These are phyloP conservation scores for Acanthamoeba sp. DNA, from an alignment of 208 protist genomes.

Conservation along the genomic window DNA sequence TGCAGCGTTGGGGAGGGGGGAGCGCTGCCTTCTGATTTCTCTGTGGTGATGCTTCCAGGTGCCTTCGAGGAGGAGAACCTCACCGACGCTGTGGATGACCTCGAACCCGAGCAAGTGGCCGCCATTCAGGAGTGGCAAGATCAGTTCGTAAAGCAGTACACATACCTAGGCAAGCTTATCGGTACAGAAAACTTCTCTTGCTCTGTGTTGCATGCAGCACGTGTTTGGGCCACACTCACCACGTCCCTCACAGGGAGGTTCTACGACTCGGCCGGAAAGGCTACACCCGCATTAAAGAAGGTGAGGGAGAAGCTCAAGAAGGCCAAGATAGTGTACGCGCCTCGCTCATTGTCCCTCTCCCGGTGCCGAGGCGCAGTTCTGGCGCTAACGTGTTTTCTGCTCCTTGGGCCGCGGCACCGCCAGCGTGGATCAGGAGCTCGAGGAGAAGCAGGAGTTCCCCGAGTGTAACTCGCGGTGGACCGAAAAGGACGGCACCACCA, in stretches of 20 bases:
- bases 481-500: not conserved
- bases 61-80: slow-evolving; percentile 29
- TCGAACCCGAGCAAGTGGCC: slow-evolving; percentile 41
- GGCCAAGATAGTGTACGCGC: slow-evolving; percentile 3
- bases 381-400: not conserved
- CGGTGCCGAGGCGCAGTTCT: too few species aligned
- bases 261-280: slow-evolving; percentile 42
- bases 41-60: not conserved
- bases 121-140: slow-evolving; percentile 55
- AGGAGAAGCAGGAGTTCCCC: slow-evolving; percentile 62
- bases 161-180: slow-evolving; percentile 41
- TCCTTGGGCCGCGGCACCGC: not conserved
- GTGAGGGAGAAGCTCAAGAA: slow-evolving; percentile 34
- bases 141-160: slow-evolving; percentile 20
- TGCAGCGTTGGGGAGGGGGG: too few species aligned
- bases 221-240: not conserved
- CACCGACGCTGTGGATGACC: slow-evolving; percentile 14
- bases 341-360: not conserved
- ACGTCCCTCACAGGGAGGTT: not conserved
- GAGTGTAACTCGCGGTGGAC: slow-evolving; percentile 60
- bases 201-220: not conserved
- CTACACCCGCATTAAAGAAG: slow-evolving; percentile 9
- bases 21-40: not conserved
- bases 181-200: not conserved
- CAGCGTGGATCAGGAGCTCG: not conserved